Base-by-base conservation (phyloP, 1,139 yeast genomes). In the Hyphopichia buzzinii region DNA sequence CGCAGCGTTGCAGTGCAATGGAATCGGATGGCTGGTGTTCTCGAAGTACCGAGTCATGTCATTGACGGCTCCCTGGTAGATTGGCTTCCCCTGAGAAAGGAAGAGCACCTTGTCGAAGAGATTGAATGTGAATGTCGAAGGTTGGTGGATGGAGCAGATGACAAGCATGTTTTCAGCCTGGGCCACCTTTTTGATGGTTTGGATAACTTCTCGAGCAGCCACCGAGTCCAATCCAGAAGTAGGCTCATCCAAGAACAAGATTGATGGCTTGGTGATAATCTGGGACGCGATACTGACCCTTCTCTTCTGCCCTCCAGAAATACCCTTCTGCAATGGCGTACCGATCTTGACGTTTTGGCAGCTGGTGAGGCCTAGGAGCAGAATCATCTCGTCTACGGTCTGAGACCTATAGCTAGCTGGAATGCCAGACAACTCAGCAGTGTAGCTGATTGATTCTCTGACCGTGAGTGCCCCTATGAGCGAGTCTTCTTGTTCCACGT, bases 141-240 rank as follows among this genome's bases (percentile, higher is more conserved):
- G 71, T 43, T 64, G 71, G 43, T 64, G 71, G 34, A 65, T 60
- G 3, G 69, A 59, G 21, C 59, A 52, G 34, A 64, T 49, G n/a
- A 66, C 62, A 26, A 57, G 48, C 43, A 62, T 58, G 31, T 55
- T 54, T 31, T 54, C 58, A 10, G 41, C 39, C 26, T 37, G 39
- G 4, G 65, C 64, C 22, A 58, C 39, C 24, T 44, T 45, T 31
- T 54, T 52, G 30, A 60, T 44, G 30, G 49, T 47, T 11, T 47
- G 41, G 16, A 60, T 52, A 12, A 60, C 56, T 33, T 56, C 56
- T 37, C 52, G 45, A 4, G 67, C 55, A 24, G 59, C 50, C 12
- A 47, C 42, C 10, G 50, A 48, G 30, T 48, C 52, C 39, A 48
- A 41, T 14, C 52, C 50, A 3, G 52, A 48, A 12, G 52, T 48